These are phyloP conservation scores for Apiospora pterosperma DNA, from an alignment of 2,329 filamentous ascomycete species.

Conservation along the genomic window DNA sequence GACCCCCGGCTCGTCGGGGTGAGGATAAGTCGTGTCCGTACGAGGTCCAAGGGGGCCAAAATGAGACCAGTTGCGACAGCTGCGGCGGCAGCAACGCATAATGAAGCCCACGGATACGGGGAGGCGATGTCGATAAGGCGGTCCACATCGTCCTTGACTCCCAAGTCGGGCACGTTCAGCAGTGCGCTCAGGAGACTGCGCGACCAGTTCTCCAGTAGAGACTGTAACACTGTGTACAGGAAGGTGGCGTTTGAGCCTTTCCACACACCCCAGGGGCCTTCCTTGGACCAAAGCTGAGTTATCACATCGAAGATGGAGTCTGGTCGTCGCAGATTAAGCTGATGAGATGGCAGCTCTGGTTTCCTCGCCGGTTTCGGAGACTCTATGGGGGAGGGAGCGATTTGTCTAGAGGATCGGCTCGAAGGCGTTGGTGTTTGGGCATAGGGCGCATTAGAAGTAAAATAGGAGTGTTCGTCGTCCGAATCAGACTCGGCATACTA, in stretches of 20 bases:
- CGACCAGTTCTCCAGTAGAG: slow-evolving; percentile 88
- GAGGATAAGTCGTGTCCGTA: slow-evolving; percentile 84
- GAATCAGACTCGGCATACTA: slow-evolving; percentile 56
- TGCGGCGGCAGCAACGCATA: slow-evolving; percentile 66
- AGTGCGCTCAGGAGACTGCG: slow-evolving; percentile 86
- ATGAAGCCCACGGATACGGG: slow-evolving; percentile 75
- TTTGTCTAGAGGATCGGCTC: slow-evolving; percentile 30
- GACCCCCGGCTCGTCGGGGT: slow-evolving; percentile 74
- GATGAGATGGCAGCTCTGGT: slow-evolving; percentile 45
- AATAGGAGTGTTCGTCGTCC: slow-evolving; percentile 82
- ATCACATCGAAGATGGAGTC: slow-evolving; percentile 86
- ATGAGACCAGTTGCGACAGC: slow-evolving; percentile 73
- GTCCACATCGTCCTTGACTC: slow-evolving; percentile 72
- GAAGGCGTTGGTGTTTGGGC: slow-evolving; percentile 47
- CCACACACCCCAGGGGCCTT: slow-evolving; percentile 90
- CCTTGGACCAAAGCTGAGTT: slow-evolving; percentile 82
- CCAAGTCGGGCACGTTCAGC: slow-evolving; percentile 83
- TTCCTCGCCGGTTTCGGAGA: slow-evolving; percentile 30
- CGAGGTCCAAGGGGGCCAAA: slow-evolving; percentile 83
- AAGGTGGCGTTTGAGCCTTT: slow-evolving; percentile 92
- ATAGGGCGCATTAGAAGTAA: slow-evolving; percentile 62
- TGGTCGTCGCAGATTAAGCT: slow-evolving; percentile 67
- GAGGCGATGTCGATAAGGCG: slow-evolving; percentile 70
- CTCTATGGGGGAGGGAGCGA: slow-evolving; percentile 16
- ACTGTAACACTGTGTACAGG: slow-evolving; percentile 81